These are phyloP conservation scores for Eustoma russellianum DNA, from an alignment of 257 asterid genomes.

Conservation along the genomic window DNA sequence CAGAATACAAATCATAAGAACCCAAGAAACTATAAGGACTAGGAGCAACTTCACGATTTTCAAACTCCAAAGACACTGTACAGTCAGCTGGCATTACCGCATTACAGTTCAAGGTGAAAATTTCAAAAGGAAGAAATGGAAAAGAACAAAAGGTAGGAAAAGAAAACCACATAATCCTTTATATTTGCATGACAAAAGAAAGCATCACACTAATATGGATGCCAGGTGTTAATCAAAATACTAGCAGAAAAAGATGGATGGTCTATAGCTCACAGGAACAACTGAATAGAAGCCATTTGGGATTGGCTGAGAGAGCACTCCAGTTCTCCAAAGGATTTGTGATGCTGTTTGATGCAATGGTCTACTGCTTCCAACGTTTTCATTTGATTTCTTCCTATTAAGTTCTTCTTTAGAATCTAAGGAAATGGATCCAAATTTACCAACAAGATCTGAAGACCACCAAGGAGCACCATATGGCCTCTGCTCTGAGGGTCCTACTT, in stretches of 20 bases:
- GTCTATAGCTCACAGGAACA: conserved; percentile 65
- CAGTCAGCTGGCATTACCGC: no score
- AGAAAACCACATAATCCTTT: conserved; percentile 5
- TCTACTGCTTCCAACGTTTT: conserved; percentile 35
- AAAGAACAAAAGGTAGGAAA: no score
- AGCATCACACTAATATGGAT: background rate
- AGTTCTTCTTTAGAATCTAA: conserved; percentile 43
- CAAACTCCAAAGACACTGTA: no score
- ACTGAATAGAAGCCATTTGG: conserved; percentile 96
- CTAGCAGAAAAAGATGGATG: conserved; percentile 13
- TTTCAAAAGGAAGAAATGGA: no score
- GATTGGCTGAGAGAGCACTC: conserved; percentile 76
- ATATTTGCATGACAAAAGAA: no score
- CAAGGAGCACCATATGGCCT: conserved; percentile 49
- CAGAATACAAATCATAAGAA: no score
- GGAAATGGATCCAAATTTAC: conserved; percentile 67
- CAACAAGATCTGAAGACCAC: conserved; percentile 69
- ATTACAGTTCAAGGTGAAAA: no score
- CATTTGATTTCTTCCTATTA: conserved; percentile 29
- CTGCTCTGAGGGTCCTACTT: conserved; percentile 49
- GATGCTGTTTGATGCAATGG: conserved; percentile 55
- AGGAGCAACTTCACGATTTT: no score
- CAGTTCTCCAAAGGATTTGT: conserved; percentile 83
- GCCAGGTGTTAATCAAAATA: background rate
- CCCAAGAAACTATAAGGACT: no score